Base-by-base conservation (phyloP, 2,329 filamentous ascomycete genomes). In the Claviceps sp. region DNA sequence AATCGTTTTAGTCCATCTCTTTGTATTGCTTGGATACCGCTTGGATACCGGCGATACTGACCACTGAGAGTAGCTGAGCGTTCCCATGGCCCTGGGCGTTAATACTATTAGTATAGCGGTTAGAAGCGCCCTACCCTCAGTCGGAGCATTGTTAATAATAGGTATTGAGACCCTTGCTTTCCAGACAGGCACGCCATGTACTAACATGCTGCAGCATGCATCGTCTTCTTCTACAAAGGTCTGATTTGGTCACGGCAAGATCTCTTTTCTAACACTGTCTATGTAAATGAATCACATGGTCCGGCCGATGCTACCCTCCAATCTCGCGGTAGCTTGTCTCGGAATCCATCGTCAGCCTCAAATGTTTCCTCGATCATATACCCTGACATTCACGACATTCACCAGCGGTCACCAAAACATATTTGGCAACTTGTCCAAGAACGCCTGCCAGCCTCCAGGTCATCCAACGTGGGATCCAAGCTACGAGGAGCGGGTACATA, bases 331-430 rank as follows among this genome's bases (percentile, higher is more conserved):
- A 50, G 24, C 26, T 43, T 49, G 26, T 47, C 51, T 6, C 47
- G 52, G 16, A 56, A 59, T 37, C 62, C 59, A 54, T 60, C 61
- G 2, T 55, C 51, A 37, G 64, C 65, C 48, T 72, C 69, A 1
- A 65, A 63, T 13, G 72, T 71, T 4, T 74, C 72, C 11, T 74
- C 72, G 1, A 67, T 71, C 7, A 18, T 34, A 34, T 34, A 34
- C 3, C 30, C 30, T 34, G 30, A 45, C 22, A 38, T 13, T 7
- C 8, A 34, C 22, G 72, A 72, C 44, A 57, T 79, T 30, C 70
- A 76, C 11, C 70, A 74, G 56, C 68, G 78, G 46, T 80, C 77
- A 2, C 77, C 77, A 16, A 65, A 72, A 47, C 66, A 72, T 8
- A 57, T 63, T 5, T 55, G 55, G 6, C 50, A 52, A 14, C 40